Evolutionary conservation across 2,329 filamentous ascomycete species (phyloP).

Genomic region (Didymella glomerata): DNA sequence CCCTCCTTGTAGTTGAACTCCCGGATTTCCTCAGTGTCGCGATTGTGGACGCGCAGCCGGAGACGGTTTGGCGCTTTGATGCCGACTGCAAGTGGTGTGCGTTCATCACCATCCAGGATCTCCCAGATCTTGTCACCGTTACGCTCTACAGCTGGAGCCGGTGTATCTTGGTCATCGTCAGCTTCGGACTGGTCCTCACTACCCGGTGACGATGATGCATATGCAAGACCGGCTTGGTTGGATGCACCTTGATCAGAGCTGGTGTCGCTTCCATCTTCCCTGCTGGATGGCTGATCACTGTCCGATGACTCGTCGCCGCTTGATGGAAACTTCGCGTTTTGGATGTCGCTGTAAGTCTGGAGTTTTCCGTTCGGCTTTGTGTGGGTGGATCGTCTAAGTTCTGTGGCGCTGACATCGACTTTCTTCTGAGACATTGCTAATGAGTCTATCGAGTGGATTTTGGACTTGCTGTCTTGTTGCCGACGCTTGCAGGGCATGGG

Average conservation of each 20-base stretch:
- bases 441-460: not conserved
- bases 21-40: no score
- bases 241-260: not conserved
- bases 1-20: no score
- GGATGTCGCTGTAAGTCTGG: no score
- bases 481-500: not conserved
- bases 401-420: not conserved
- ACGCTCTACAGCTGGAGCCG: not conserved
- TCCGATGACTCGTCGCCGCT: no score
- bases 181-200: not conserved
- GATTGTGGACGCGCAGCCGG: no score
- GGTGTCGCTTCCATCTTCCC: not conserved
- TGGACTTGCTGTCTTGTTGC: not conserved
- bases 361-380: no score
- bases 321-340: no score
- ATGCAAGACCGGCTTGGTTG: not conserved
- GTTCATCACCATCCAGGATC: not conserved
- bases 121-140: not conserved
- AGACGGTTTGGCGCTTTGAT: no score
- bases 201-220: not conserved
- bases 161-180: no score
- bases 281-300: not conserved
- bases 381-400: not conserved
- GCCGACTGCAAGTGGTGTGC: not conserved
- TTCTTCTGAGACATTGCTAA: not conserved